Evolutionary conservation across 257 asterid genomes (phyloP), one percentile per base, ranked within the genome.

Genomic region (Nicotiana undulata): DNA sequence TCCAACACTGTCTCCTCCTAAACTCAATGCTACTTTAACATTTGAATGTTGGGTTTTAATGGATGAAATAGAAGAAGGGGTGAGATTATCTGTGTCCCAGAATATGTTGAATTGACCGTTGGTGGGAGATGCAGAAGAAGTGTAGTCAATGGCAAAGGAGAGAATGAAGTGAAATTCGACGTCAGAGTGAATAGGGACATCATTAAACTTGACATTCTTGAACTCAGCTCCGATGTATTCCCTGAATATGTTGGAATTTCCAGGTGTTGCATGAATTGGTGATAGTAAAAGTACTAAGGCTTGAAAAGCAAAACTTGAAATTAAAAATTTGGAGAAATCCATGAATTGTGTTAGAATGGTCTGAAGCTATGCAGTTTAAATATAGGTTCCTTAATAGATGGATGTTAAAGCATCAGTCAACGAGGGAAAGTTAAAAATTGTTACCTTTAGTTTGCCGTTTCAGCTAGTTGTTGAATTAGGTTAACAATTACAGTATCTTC

Each of bases 81-180:
- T 72, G 44, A 94, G 95, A 24, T 88, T 92, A 8, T 77, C 85
- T 0, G 92, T 84, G 83, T 94, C 98, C 98, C 98, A 94, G 67
- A 87, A 92, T 0, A 93, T 56, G 82, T 89, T 89, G 87, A 93
- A 93, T 13, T 85, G 82, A 31, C 97, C 97, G 22, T 94, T 81
- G 10, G 96, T 88, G 6, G 96, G 93, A 0, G 92, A 77, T 4
- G 97, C 86, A 34, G 91, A 79, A 17, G 90, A 79, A 9, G 96
- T 90, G 89, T 94, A 94, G 86, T 94, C 97, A 46, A 94, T 91
- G 76, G 97, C 91, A 55, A 94, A 94, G 2, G 98, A 86, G 60
- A 94, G 97, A 67, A 94, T 92, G 93, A 88, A 94, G 87, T 94
- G 97, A 83, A 94, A 93, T 26, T 94, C 93, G 5, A 94, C 97